Base-by-base conservation (phyloP, 2,329 filamentous ascomycete genomes). In the Colletotrichum sp. region DNA sequence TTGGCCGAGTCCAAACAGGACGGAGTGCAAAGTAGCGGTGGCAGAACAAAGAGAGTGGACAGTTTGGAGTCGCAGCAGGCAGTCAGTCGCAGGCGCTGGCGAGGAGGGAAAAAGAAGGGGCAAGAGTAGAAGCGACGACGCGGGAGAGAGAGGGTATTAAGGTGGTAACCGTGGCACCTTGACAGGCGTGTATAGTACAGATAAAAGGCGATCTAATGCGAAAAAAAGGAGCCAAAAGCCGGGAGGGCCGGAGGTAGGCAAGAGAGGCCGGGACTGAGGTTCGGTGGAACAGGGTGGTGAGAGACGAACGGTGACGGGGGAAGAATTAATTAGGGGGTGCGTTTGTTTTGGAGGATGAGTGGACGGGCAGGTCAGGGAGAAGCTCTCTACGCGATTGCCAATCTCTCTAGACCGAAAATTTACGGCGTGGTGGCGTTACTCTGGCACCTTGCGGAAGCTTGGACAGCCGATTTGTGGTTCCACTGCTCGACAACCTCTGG, bases 401-500 rank as follows among this genome's bases (percentile, higher is more conserved):
- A 73, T 75, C 70, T 74, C 74, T 68, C 56, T 34, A 68, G 70
- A 30, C 65, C 34, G 27, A 66, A 73, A 77, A 66, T 74, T 66
- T 71, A 66, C 74, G 52, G 71, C 74, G 34, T 74, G 66, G 70
- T 77, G 76, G 76, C 74, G 73, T 74, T 77, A 77, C 76, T 77
- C 71, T 77, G 70, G 68, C 65, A 77, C 71, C 72, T 71, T 66
- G 60, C 76, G 74, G 74, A 75, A 77, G 76, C 73, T 72, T 74
- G 61, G 74, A 77, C 76, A 76, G 76, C 69, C 74, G 73, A 77
- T 76, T 66, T 68, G 36, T 76, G 74, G 74, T 76, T 71, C 74
- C 71, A 75, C 71, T 36, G 28, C 56, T 61, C 27, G 71, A 74
- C 70, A 56, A 74, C 25, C 32, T 66, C 65, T 52, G 43, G 39